Evolutionary conservation across 1,284 basidiomycete genomes (phyloP), one percentile per base, ranked within the genome.

Genomic region (Ceratobasidium sp.): DNA sequence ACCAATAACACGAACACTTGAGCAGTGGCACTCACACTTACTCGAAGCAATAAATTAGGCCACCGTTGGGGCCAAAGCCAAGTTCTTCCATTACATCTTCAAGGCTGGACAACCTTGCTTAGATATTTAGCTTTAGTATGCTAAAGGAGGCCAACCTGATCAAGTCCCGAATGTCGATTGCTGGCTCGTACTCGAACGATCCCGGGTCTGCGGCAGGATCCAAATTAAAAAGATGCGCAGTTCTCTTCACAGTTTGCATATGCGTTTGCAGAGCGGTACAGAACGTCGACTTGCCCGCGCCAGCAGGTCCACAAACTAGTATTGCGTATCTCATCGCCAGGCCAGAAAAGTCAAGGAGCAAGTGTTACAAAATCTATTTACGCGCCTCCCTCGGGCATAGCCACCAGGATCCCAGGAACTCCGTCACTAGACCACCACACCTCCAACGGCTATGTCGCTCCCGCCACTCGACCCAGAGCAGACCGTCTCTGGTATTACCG

Each of bases 11-110:
- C 42, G 48, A 9, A n/a, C 0, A 28, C 25, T 44, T 46, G 21
- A 25, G 9, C 25, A 1, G 14, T 30, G 46, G n/a, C 56, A 42
- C 69, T 56, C 46, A 49, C 79, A 89, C 92, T 90, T 86, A 98
- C 95, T 99, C 97, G 81, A 99, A 99, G 82, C 97, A 99, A 80
- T 98, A 98, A 73, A 99, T 89, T 67, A 99, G 84, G 0, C 95
- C 97, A 4, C 97, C 97, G 78, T 99, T 99, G 0, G 97, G 97
- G 0, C 97, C 97, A 80, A 97, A 94, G 53, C 90, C 90, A 76
- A 98, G 86, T 82, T 99, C 97, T 59, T 86, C 86, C 97, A 99
- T 99, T 62, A 97, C 95, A 82, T 99, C 97, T 75, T 97, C 89
- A 60, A 99, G 83, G 70, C 90, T 92, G 12, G 51, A 5, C 49